Percentiles rank a stretch among this genome's conserved stretches.
These are phyloP conservation scores for Acacia crassicarpa DNA, from an alignment of 306 rosid species.

Conservation along the genomic window DNA sequence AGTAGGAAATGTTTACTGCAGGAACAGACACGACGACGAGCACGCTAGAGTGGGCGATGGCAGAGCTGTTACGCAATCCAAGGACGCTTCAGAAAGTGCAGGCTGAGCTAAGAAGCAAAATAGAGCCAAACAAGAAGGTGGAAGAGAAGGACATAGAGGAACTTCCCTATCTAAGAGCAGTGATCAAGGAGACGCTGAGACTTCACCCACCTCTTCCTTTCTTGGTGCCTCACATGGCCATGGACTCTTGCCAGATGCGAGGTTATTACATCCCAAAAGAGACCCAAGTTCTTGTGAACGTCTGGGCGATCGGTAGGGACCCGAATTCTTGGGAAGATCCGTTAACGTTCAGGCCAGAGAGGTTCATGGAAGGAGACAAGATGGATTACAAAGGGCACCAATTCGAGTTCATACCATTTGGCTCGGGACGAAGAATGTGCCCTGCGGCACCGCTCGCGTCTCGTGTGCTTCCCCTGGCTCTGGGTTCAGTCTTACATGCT, in stretches of 20 bases:
- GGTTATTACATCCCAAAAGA: slow-evolving; percentile 69
- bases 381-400: slow-evolving; percentile 70
- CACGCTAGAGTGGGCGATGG: slow-evolving; percentile 88
- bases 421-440: slow-evolving; percentile 85
- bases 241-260: slow-evolving; percentile 53
- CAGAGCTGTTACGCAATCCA: slow-evolving; percentile 82
- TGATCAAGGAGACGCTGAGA: slow-evolving; percentile 80
- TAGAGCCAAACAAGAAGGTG: slow-evolving; percentile 40
- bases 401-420: slow-evolving; percentile 81
- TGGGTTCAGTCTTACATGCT: slow-evolving; percentile 63
- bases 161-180: slow-evolving; percentile 74
- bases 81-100: slow-evolving; percentile 55
- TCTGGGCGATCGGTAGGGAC: slow-evolving; percentile 95
- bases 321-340: slow-evolving; percentile 72
- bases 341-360: slow-evolving; percentile 64
- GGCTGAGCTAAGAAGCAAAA: slow-evolving; percentile 55
- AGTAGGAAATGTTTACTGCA: slow-evolving; percentile 88
- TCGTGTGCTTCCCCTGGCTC: slow-evolving; percentile 72
- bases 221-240: slow-evolving; percentile 88
- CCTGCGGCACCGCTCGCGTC: slow-evolving; percentile 84
- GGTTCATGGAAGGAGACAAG: slow-evolving; percentile 52
- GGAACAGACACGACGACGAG: slow-evolving; percentile 92
- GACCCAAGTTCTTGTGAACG: slow-evolving; percentile 77
- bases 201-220: slow-evolving; percentile 97
- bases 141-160: slow-evolving; percentile 67